phyloP scores from a whole-genome alignment of 495 filamentous ascomycete genomes.

The Talaromyces wortmannii region DNA sequence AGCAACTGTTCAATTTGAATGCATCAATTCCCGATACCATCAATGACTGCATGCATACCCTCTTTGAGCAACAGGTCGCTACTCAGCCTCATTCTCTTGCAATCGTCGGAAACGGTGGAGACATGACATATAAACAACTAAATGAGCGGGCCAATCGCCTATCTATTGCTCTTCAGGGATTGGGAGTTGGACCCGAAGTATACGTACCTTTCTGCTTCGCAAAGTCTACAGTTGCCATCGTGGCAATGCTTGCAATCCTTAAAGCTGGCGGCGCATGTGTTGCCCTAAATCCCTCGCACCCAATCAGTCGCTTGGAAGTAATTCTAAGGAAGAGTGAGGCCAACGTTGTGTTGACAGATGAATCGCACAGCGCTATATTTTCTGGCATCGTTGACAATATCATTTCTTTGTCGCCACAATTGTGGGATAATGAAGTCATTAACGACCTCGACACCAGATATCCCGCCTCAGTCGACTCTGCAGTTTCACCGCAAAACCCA shows the following conservation, averaged over 20 bases:
- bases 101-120: slow-evolving; percentile 32
- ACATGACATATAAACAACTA: slow-evolving; percentile 36
- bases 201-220: slow-evolving; percentile 38
- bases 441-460: slow-evolving; percentile 13
- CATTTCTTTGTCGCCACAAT: not conserved
- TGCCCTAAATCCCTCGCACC: slow-evolving; percentile 34
- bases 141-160: slow-evolving; percentile 26
- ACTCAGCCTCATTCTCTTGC: slow-evolving; percentile 12
- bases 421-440: slow-evolving; percentile 13
- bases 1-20: slow-evolving; percentile 25
- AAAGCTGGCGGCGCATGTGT: slow-evolving; percentile 43
- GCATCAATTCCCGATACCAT: slow-evolving; percentile 13
- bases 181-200: slow-evolving; percentile 22
- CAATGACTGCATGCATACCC: slow-evolving; percentile 19
- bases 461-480: slow-evolving; percentile 5
- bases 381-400: slow-evolving; percentile 32
- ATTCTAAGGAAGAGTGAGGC: slow-evolving; percentile 39
- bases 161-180: slow-evolving; percentile 18
- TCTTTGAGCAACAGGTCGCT: slow-evolving; percentile 13
- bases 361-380: slow-evolving; percentile 9
- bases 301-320: slow-evolving; percentile 31
- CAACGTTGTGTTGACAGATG: slow-evolving; percentile 36
- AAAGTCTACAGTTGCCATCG: slow-evolving; percentile 30
- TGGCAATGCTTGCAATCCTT: slow-evolving; percentile 32
- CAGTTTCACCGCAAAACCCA: not conserved